Evolutionary conservation across 192 early-diverging fungal genomes (phyloP).

Genomic region (Tieghemiomyces parasiticus): DNA sequence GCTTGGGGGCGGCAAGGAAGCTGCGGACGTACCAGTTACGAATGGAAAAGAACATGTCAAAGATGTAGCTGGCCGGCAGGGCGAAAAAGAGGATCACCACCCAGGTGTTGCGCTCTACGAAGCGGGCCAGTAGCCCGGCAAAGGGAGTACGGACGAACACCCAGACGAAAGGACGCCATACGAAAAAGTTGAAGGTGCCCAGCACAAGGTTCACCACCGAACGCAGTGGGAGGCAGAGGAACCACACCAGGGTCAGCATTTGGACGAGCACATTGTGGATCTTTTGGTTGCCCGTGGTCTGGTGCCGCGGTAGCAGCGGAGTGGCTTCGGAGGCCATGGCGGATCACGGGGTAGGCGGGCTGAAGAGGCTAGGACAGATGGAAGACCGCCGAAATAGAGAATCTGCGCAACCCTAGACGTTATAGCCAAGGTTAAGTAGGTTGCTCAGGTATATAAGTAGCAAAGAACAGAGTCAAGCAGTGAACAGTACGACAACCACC

Average conservation of each 20-base stretch:
- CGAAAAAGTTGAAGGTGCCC: neutral
- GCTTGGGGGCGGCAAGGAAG: constrained; percentile 13
- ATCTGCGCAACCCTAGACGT: too few species aligned
- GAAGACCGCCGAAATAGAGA: too few species aligned
- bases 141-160: constrained; percentile 5
- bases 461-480: too few species aligned
- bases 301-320: neutral
- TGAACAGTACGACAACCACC: too few species aligned
- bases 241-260: constrained; percentile 2
- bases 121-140: constrained; percentile 10
- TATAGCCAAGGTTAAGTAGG: too few species aligned
- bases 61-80: constrained; percentile 21
- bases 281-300: neutral
- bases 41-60: constrained; percentile 16
- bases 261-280: constrained; percentile 8
- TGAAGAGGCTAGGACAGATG: too few species aligned
- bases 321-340: too few species aligned
- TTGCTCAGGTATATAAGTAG: too few species aligned
- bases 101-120: constrained; percentile 18
- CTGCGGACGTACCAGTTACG: constrained; percentile 17
- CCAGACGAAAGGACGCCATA: constrained; percentile 7
- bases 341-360: too few species aligned
- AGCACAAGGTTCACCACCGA: neutral
- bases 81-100: constrained; percentile 18
- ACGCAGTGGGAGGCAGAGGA: constrained; percentile 1